Evolutionary conservation across 2,329 filamentous ascomycete species (phyloP), one percentile per base, ranked within the genome.

Genomic region (Beauveria sp.): DNA sequence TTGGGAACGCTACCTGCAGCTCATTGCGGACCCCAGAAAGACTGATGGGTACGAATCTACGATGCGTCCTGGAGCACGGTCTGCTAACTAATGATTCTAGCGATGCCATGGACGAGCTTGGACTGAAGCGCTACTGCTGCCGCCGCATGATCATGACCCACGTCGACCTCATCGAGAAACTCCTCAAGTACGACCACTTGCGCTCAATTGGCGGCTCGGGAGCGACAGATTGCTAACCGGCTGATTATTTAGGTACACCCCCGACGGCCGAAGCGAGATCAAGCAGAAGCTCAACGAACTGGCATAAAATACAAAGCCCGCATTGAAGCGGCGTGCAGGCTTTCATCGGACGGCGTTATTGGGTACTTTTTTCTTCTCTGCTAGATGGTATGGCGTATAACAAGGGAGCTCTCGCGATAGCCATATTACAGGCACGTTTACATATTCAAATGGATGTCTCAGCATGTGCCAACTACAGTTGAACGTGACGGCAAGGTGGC

Each of bases 71-170:
- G 8, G 34, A 38, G 34, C 34, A 8, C 3, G 16, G 40, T 42
- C 42, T 3, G 14, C 7, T 76, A 62, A 78, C 65, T 5, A 12
- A 16, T n/a, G 20, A 53, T 46, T 59, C 71, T 68, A 97, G 95
- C 71, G 92, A 97, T 74, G 95, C 93, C 47, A 96, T 99, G 89
- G 93, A 98, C 76, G 85, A 92, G 73, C 86, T 99, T 58, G 92
- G 92, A 61, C 89, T 96, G 71, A 93, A 91, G 77, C 86, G 95
- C 69, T 99, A 99, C 81, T 99, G 95, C 84, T 99, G 95, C 80
- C 90, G 95, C 69, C 89, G 95, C 71, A 99, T 99, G 95, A 87
- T 99, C 76, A 97, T 99, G 90, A 99, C 95, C 63, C 95, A 99
- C 77, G 95, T 99, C 70, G 95, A 99, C 75, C 82, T 99, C 65